Evolutionary conservation across 257 asterid species (phyloP).

Genomic region (Gentiana macrophylla): DNA sequence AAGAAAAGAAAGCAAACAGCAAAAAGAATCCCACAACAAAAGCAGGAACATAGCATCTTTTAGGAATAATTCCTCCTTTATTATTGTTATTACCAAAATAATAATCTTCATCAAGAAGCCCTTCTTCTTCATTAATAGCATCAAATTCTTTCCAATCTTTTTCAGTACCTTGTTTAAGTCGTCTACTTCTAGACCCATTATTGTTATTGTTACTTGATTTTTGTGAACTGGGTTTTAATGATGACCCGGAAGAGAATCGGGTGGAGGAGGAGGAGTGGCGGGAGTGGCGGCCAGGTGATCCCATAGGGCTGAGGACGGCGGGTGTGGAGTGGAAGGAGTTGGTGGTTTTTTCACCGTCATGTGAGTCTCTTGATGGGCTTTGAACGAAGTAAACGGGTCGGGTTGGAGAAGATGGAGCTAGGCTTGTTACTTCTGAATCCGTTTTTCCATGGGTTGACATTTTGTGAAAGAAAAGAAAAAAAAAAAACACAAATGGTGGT

Average conservation of each 20-base stretch:
- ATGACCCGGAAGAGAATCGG: slow-evolving; percentile 53
- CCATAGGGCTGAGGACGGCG: slow-evolving; percentile 70
- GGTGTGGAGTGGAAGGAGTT: slow-evolving; percentile 91
- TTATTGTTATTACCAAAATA: slow-evolving; percentile 1
- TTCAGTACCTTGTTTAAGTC: slow-evolving; percentile 26
- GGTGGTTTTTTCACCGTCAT: slow-evolving; percentile 91
- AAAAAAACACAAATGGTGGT: too few relatives aligned
- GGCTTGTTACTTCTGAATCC: slow-evolving; percentile 86
- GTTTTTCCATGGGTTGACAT: slow-evolving; percentile 77
- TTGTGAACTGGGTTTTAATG: slow-evolving; percentile 73
- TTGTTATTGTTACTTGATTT: slow-evolving; percentile 50
- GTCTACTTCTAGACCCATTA: slow-evolving; percentile 43
- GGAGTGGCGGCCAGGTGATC: slow-evolving; percentile 92
- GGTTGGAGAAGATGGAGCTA: slow-evolving; percentile 76
- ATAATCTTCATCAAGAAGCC: slow-evolving; percentile 52
- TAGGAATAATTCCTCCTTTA: slow-evolving; percentile 28
- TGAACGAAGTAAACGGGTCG: slow-evolving; percentile 85
- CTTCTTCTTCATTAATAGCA: slow-evolving; percentile 92
- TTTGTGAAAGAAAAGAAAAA: not conserved
- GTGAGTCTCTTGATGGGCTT: slow-evolving; percentile 90
- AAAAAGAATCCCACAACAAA: slow-evolving; percentile 60
- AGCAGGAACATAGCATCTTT: slow-evolving; percentile 61
- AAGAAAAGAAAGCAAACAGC: slow-evolving; percentile 59
- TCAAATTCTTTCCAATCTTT: slow-evolving; percentile 70
- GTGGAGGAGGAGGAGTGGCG: slow-evolving; percentile 81